Conservation (phyloP, 23 red algal species). For the Gracilaria domingensis region DNA sequence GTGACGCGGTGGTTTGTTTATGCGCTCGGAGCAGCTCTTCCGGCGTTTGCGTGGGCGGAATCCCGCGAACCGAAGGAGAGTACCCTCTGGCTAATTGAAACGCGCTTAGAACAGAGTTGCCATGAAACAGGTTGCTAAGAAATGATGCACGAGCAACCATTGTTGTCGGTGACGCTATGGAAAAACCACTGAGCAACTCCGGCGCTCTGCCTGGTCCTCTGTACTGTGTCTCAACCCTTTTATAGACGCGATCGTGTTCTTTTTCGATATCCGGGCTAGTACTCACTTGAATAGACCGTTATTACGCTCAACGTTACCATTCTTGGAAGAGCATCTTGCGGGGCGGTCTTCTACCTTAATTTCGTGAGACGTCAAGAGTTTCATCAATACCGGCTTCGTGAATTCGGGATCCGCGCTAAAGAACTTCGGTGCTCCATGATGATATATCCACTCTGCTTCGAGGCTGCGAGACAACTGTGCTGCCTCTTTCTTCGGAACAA, state of each 20-base stretch:
- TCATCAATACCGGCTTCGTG: constrained; percentile 4
- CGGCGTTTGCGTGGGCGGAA: neutral
- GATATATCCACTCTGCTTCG: constrained; percentile 51
- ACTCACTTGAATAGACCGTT: constrained; percentile 2
- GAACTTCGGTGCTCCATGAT: constrained; percentile 24
- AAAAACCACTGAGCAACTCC: no score
- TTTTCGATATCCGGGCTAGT: neutral
- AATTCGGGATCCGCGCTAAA: constrained; percentile 57
- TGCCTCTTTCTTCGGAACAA: constrained; percentile 7
- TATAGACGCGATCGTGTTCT: no score
- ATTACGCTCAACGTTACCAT: constrained; percentile 33
- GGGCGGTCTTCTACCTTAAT: neutral
- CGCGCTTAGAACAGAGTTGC: neutral
- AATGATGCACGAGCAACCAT: constrained; percentile 36
- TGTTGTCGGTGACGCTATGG: neutral
- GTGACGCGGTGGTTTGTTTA: neutral
- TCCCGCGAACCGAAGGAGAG: constrained; percentile 28
- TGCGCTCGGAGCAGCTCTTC: constrained; percentile 15
- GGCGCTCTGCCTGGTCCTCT: no score
- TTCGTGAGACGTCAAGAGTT: neutral
- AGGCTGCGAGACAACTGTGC: constrained; percentile 7
- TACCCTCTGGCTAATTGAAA: constrained; percentile 57
- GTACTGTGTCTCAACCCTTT: no score
- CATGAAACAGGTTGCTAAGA: constrained; percentile 31
- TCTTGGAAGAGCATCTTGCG: constrained; percentile 21